These are phyloP conservation scores for Plasmodium billcollinsi DNA, from an alignment of 169 alveolate species.

Conservation along the genomic window DNA sequence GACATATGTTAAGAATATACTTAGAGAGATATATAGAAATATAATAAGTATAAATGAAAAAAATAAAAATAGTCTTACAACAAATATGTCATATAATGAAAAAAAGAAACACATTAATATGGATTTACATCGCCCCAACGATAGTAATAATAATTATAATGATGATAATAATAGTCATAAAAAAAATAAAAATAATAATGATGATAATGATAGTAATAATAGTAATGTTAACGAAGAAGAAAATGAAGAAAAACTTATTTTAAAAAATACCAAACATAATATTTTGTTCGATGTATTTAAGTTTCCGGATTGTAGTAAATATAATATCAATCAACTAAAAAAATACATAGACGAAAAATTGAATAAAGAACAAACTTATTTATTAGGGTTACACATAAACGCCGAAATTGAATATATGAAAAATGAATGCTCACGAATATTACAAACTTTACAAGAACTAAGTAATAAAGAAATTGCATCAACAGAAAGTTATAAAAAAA, in stretches of 20 bases:
- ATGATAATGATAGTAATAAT: neutral
- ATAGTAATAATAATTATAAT: neutral
- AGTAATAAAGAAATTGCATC: conserved; percentile 58
- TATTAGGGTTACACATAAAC: conserved; percentile 96
- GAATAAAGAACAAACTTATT: conserved; percentile 92
- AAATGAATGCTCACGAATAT: conserved; percentile 90
- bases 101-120: neutral
- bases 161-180: neutral
- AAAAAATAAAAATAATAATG: neutral
- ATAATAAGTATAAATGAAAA: conserved; percentile 32
- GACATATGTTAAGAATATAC: conserved; percentile 86
- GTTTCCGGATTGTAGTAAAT: conserved; percentile 96
- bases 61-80: conserved; percentile 4
- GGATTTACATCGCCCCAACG: no score
- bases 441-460: conserved; percentile 88
- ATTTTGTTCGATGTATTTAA: conserved; percentile 93
- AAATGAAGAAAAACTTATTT: conserved; percentile 90
- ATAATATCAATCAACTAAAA: conserved; percentile 92
- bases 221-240: conserved; percentile 11
- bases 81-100: neutral
- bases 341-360: conserved; percentile 95
- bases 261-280: conserved; percentile 91
- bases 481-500: conserved; percentile 29
- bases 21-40: conserved; percentile 58
- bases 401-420: conserved; percentile 97